A percentile compares a stretch with the other conserved stretches of the same genome.
Conservation (phyloP, 306 rosid species). For the Hylodesmum podocarpum region DNA sequence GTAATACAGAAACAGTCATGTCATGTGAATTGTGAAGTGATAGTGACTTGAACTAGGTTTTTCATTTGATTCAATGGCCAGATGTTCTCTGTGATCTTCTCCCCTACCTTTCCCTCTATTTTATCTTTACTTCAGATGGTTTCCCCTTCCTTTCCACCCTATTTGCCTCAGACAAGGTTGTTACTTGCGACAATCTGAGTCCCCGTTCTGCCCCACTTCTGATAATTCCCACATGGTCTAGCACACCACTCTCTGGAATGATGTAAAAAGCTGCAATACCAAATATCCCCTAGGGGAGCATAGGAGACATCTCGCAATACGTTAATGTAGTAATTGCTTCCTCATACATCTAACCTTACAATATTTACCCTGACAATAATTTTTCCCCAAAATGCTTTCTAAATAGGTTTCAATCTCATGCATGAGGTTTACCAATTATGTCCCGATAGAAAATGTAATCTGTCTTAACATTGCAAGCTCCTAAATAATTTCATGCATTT, state of each 20-base stretch:
- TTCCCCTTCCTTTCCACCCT: not conserved
- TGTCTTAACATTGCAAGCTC: not conserved
- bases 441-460: not conserved
- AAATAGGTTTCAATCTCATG: not conserved
- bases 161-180: not conserved
- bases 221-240: not conserved
- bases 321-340: not conserved
- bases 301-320: not conserved
- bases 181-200: too few species aligned
- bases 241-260: not conserved
- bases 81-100: not conserved
- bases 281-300: not conserved
- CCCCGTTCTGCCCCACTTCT: not conserved
- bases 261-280: not conserved
- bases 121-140: not conserved
- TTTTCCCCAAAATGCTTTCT: not conserved
- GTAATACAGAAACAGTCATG: not conserved
- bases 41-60: not conserved
- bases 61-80: not conserved
- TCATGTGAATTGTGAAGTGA: constrained; percentile 5
- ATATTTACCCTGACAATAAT: not conserved
- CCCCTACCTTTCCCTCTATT: not conserved
- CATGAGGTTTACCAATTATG: constrained; percentile 21
- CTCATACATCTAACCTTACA: not conserved
- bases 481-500: not conserved